Base-by-base conservation (phyloP, 192 early-diverging fungal genomes). In the Podila epigama region DNA sequence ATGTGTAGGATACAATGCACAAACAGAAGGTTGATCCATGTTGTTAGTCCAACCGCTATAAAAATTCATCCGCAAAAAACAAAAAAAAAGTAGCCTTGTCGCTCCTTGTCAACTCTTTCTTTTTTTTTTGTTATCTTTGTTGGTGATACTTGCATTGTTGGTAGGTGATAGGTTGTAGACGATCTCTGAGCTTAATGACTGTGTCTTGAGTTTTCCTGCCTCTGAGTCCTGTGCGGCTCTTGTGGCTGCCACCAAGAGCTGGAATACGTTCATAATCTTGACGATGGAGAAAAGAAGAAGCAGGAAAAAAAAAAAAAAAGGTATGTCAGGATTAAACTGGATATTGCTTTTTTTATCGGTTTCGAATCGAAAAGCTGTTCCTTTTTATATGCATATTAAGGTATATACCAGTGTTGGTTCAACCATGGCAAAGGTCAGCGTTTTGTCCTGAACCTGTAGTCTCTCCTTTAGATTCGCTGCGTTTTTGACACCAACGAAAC, bases 121-220 rank as follows among this genome's bases (percentile, higher is more conserved):
- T 33, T 13, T 34, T 44, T 50, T 2, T 6, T 28, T 68, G 31
- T 9, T 10, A 8, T 22, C 36, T 27, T 13, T 36, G 22, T 10
- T 51, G 20, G 16, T 8, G 20, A 37, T 35, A 50, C 81, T 35
- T 86, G 87, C 88, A 53, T 86, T 86, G 42, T 72, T 82, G 15
- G 79, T 71, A 5, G 87, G 79, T 1, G 87, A 87, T 54, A 89
- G 81, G 42, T 82, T 80, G 52, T 87, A 89, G 15, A 88, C 82
- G 53, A 88, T 83, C 70, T 89, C 88, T 10, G 87, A 87, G 66
- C 82, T 75, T 12, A 89, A 51, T 44, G 81, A 83, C 53, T 84
- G 81, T 4, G 88, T 88, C 55, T 79, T 86, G 12, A 89, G 55
- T n/a, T 84, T 82, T 32, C 80, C 63, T n/a, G 60, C 27, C 35